A percentile compares a stretch with the other conserved stretches of the same genome.
These are phyloP conservation scores for Schwanniomyces occidentalis DNA, from an alignment of 805 yeast genomes.

Conservation along the genomic window DNA sequence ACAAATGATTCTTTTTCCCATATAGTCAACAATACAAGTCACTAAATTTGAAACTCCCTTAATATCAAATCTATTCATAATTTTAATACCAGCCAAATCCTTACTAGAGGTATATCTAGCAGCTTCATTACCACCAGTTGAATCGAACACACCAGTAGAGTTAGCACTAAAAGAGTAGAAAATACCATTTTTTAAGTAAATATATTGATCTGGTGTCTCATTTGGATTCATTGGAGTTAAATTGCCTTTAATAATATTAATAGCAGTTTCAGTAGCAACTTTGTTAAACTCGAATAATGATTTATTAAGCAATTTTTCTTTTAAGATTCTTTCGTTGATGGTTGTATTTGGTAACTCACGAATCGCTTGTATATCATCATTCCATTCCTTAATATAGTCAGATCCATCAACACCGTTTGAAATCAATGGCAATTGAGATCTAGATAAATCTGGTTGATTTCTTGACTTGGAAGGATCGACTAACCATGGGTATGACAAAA, in stretches of 20 bases:
- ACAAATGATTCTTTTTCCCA: constrained; percentile 84
- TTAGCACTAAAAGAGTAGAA: constrained; percentile 78
- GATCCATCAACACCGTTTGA: constrained; percentile 61
- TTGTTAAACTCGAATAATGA: constrained; percentile 73
- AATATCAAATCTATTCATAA: constrained; percentile 64
- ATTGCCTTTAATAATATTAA: constrained; percentile 72
- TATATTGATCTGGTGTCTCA: constrained; percentile 60
- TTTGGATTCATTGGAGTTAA: constrained; percentile 78
- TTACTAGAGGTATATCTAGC: constrained; percentile 77
- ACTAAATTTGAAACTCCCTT: constrained; percentile 67
- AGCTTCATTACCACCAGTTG: constrained; percentile 80
- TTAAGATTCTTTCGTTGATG: constrained; percentile 64
- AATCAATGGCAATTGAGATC: constrained; percentile 57
- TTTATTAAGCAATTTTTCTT: constrained; percentile 75
- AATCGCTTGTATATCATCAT: constrained; percentile 84
- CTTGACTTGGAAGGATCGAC: constrained; percentile 29
- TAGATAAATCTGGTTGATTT: constrained; percentile 54
- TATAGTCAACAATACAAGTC: constrained; percentile 85
- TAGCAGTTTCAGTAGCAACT: constrained; percentile 77
- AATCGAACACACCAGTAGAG: constrained; percentile 61
- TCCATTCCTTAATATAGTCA: constrained; percentile 72
- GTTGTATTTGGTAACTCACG: constrained; percentile 64
- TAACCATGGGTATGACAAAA: constrained; percentile 78
- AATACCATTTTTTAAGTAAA: constrained; percentile 78
- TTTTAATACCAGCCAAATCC: constrained; percentile 73